These are phyloP conservation scores for Tetraselmis striata DNA, from an alignment of 139 green algal genomes.

Conservation along the genomic window DNA sequence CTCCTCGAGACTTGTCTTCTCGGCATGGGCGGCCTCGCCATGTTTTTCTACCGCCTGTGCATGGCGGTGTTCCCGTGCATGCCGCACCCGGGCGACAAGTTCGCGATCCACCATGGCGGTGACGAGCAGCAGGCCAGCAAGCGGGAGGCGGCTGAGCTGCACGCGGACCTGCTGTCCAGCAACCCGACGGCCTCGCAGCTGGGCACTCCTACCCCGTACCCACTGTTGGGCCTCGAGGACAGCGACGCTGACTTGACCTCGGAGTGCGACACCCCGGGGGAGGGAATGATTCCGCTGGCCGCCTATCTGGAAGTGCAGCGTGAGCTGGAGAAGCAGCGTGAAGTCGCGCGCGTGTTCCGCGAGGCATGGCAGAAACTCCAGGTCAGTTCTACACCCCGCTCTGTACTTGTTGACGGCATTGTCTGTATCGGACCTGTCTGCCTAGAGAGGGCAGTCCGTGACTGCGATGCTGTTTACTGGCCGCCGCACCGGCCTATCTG, in stretches of 20 bases:
- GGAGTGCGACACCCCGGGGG: neutral
- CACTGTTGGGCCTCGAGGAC: neutral
- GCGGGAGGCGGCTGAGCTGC: neutral
- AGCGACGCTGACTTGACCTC: neutral
- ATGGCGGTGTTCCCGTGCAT: neutral
- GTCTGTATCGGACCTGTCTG: too few relatives aligned
- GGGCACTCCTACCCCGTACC: neutral
- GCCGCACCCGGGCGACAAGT: too few relatives aligned
- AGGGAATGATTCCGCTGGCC: neutral
- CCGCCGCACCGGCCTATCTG: neutral
- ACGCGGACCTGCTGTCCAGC: neutral
- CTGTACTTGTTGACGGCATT: too few relatives aligned
- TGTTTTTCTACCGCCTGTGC: neutral
- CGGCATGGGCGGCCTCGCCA: neutral
- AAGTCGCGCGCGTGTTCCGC: neutral
- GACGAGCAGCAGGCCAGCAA: neutral
- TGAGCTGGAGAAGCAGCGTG: neutral
- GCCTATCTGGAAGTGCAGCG: neutral
- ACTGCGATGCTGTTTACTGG: neutral
- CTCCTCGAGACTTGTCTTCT: too few relatives aligned
- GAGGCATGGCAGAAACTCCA: neutral
- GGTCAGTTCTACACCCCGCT: too few relatives aligned
- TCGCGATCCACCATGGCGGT: neutral
- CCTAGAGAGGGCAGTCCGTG: neutral
- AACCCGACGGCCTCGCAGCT: neutral